Evolutionary conservation across 163 green algal genomes (phyloP).

Genomic region (Botryococcus braunii): DNA sequence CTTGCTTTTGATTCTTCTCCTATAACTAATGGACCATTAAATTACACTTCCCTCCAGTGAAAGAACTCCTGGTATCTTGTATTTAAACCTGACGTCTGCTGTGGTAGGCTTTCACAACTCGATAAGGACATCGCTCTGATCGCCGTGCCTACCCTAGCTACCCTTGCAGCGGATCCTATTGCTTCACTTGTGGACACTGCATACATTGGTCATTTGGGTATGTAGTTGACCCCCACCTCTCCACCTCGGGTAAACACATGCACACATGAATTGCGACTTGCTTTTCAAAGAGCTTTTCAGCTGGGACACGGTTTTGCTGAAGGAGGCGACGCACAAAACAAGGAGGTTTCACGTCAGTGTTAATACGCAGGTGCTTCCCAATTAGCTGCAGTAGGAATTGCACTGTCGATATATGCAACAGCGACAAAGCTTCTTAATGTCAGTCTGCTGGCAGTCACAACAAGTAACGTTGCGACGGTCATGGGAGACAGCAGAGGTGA

Average conservation of each 20-base stretch:
- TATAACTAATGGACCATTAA: too few relatives aligned
- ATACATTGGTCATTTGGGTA: constrained; percentile 49
- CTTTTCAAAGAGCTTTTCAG: constrained; percentile 2
- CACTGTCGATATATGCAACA: constrained; percentile 57
- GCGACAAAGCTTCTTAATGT: constrained; percentile 68
- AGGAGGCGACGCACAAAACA: not conserved
- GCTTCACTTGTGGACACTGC: constrained; percentile 44
- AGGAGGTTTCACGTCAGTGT: not conserved
- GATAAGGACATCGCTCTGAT: not conserved
- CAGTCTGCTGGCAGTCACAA: constrained; percentile 65
- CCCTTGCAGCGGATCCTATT: constrained; percentile 54
- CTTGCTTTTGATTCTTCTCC: too few relatives aligned
- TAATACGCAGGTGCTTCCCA: constrained; percentile 24
- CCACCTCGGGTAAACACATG: not conserved
- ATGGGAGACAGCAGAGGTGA: constrained; percentile 17
- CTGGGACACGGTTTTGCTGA: not conserved
- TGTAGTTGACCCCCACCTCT: not conserved
- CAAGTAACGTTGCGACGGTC: constrained; percentile 44
- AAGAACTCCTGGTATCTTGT: too few relatives aligned
- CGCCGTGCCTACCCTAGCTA: constrained; percentile 34
- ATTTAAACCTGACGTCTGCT: too few relatives aligned
- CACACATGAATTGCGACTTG: not conserved
- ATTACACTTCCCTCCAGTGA: too few relatives aligned
- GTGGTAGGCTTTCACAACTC: too few relatives aligned
- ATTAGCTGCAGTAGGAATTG: constrained; percentile 46